Evolutionary conservation across 1,284 basidiomycete genomes (phyloP), one percentile per base, ranked within the genome.

Genomic region (Lentinula novae-zelandiae): DNA sequence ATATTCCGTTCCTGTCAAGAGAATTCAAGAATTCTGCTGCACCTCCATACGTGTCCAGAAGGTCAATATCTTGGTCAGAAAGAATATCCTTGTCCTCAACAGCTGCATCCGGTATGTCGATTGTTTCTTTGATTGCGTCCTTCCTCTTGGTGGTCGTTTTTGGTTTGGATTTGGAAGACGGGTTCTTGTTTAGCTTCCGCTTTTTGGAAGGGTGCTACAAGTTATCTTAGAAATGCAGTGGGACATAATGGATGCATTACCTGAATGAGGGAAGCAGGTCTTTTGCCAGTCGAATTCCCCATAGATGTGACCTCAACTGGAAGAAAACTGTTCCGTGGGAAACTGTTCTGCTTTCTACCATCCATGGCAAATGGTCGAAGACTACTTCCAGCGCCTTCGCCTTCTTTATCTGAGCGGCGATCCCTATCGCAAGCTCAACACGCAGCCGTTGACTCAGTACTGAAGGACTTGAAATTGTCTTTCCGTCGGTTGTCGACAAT

Each of bases 1-100:
- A 77, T 61, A 94, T 90, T 15, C 83, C 87, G 65, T 82, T 85
- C 62, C 81, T 79, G 71, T 93, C 90, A 55, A 93, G 73, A 42
- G 72, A 73, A 33, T 77, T 74, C 52, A 93, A 71, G 71, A 94
- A 94, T 15, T 76, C 72, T 51, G 78, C 75, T 1, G 81, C 77
- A 38, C 76, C 76, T 7, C 85, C 82, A 66, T 84, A 86, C 64
- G 87, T 80, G 58, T 82, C 76, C 17, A 91, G 69, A 56, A 90
- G 70, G 20, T 79, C 81, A 40, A 85, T 69, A 64, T 89, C 87
- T 62, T 86, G 82, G 46, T 88, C 88, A 5, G 84, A 87, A 15
- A 90, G 78, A 6, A 76, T 69, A 49, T 83, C 82, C 5, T 78
- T 80, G 34, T 80, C 76, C 40, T 74, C 70, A 13, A 72, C 71